Percentiles rank a stretch among this genome's conserved stretches.
phyloP scores from a whole-genome alignment of 805 yeast genomes.

The Nadsonia fulvescens region DNA sequence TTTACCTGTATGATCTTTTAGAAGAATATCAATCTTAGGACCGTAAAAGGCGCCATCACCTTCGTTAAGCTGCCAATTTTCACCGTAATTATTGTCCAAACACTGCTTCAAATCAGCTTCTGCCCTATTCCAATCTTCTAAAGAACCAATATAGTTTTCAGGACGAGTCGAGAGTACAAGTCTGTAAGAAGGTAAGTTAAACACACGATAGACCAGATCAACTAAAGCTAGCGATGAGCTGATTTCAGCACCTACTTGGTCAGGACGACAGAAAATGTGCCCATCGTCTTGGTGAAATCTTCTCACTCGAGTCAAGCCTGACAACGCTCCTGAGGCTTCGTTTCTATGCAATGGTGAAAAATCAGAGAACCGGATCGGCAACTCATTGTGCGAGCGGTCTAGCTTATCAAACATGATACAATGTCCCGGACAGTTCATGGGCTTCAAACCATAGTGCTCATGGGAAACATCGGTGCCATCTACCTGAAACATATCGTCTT shows the following conservation, averaged over 20 bases:
- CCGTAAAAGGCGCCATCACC: conserved; percentile 87
- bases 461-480: conserved; percentile 24
- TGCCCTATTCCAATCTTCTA: conserved; percentile 68
- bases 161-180: conserved; percentile 79
- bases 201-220: conserved; percentile 52
- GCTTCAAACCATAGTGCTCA: conserved; percentile 61
- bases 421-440: conserved; percentile 31
- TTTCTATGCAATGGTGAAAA: conserved; percentile 86
- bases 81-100: conserved; percentile 32
- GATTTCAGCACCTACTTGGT: conserved; percentile 65
- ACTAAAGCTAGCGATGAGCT: conserved; percentile 51
- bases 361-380: conserved; percentile 75
- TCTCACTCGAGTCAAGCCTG: conserved; percentile 84
- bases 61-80: conserved; percentile 51
- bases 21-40: conserved; percentile 65
- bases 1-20: conserved; percentile 64
- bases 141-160: conserved; percentile 54
- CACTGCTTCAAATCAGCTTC: conserved; percentile 48
- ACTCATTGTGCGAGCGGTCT: conserved; percentile 66
- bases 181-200: conserved; percentile 41
- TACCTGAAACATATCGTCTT: conserved; percentile 74
- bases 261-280: conserved; percentile 74
- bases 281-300: conserved; percentile 98
- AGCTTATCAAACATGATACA: conserved; percentile 63
- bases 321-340: conserved; percentile 84